Evolutionary conservation across 257 asterid genomes (phyloP).

Genomic region (Fraxinus anomala): DNA sequence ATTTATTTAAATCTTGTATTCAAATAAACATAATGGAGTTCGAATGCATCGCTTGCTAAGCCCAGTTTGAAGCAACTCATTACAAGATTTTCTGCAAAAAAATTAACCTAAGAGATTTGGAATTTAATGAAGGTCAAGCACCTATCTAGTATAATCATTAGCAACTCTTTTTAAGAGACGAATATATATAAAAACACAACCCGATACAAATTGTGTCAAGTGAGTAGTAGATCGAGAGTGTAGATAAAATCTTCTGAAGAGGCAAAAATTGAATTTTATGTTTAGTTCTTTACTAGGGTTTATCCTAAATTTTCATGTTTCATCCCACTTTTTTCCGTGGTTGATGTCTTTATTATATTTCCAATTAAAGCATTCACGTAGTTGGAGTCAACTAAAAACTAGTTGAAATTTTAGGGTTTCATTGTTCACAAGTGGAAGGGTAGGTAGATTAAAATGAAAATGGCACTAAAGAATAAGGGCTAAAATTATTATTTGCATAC

Average conservation of each 20-base stretch:
- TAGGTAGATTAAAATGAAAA: not conserved
- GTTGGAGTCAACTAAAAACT: not conserved
- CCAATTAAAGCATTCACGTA: not conserved
- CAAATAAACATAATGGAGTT: not conserved
- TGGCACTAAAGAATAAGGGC: not conserved
- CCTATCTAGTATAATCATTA: not conserved
- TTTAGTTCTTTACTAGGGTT: too few species aligned
- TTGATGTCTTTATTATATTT: not conserved
- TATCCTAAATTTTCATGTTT: too few species aligned
- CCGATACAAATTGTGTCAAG: too few species aligned
- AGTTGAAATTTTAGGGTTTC: not conserved
- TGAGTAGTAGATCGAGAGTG: too few species aligned
- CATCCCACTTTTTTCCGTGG: not conserved
- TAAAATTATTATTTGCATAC: not conserved
- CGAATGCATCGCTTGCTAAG: not conserved
- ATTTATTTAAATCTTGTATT: not conserved
- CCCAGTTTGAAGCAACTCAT: not conserved
- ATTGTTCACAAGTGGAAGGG: not conserved
- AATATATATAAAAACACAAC: too few species aligned
- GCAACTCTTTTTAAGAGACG: slow-evolving; percentile 1
- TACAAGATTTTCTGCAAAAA: too few species aligned
- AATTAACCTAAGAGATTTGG: too few species aligned
- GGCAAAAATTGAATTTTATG: not conserved
- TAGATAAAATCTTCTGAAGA: too few species aligned
- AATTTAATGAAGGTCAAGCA: not conserved